Conservation (phyloP, 345 rosid species). For the Isatis tinctoria region DNA sequence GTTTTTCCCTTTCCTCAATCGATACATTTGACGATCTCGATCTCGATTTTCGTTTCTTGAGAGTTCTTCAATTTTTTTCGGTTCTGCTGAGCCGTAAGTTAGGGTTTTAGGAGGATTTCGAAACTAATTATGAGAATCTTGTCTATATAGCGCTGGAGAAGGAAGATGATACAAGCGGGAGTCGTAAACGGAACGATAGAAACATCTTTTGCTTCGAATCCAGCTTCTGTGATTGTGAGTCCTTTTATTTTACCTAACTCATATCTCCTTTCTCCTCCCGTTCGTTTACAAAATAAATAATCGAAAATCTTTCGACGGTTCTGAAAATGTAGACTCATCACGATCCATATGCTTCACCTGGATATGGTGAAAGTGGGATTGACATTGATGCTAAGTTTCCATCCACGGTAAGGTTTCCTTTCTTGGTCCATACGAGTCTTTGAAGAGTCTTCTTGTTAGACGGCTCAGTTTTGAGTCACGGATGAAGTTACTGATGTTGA, state of each 20-base stretch:
- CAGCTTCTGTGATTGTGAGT: not conserved
- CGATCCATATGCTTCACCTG: not conserved
- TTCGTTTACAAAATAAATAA: too few species aligned
- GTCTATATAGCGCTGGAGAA: conserved; percentile 4
- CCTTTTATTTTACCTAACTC: not conserved
- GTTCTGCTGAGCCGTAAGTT: not conserved
- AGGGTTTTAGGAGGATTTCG: not conserved
- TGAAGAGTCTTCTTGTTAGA: not conserved
- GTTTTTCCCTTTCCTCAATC: not conserved
- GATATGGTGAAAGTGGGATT: not conserved
- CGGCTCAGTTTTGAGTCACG: not conserved
- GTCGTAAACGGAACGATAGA: not conserved
- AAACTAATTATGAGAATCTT: not conserved
- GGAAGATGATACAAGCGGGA: conserved; percentile 22
- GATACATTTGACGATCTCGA: not conserved
- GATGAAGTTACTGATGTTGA: not conserved
- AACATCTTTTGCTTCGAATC: not conserved
- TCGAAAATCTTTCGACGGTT: not conserved
- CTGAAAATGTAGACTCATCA: not conserved
- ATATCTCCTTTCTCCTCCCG: too few species aligned
- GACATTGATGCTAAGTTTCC: not conserved
- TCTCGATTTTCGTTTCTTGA: not conserved
- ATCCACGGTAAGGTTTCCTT: not conserved
- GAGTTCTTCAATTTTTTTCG: not conserved
- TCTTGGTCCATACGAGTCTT: not conserved